Base-by-base conservation (phyloP, 208 protist species). In the Leishmania martiniquensis region DNA sequence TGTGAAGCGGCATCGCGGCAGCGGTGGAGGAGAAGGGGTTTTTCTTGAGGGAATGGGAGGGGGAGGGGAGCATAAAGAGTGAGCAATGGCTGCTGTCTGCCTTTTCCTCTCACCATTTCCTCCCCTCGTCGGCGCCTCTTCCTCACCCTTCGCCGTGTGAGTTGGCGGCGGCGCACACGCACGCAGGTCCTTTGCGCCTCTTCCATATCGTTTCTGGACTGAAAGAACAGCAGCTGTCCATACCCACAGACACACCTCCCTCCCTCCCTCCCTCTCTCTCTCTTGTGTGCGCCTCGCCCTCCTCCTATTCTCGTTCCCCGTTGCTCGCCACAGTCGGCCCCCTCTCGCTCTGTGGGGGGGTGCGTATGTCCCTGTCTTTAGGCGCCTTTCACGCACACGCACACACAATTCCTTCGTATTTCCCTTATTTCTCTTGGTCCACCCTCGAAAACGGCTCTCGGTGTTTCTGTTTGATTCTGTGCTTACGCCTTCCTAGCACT, bases 401-500 rank as follows among this genome's bases (percentile, higher is more conserved):
- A 29, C 42, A 69, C 42, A 51, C 29, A 45, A 37, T 15, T 49
- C 1, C 5, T 45, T 69, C 17, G 5, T 29, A 49, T 49, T 69
- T 32, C 17, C 17, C 39, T n/a, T 34, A 63, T 45, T 47, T 44
- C 29, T 42, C 25, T 37, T 9, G 15, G 22, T 57, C n/a, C n/a
- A 62, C 15, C 34, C 37, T 54, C 17, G 42, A 45, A 78, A 70
- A 63, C 63, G 57, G 72, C 54, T 71, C 42, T 17, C 42, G 17
- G 20, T 29, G 0, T n/a, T 32, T 51, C 25, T 32, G n/a, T n/a
- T n/a, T n/a, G n/a, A n/a, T n/a, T n/a, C n/a, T 47, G 29, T 68
- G 39, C 37, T 47, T 2, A 25, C 62, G 15, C 62, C 32, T 57
- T 7, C 62, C 7, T 42, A 9, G 15, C 5, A 45, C 15, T 15